phyloP scores from a whole-genome alignment of 768 basidiomycete species.

The Kondoa subrosea region DNA sequence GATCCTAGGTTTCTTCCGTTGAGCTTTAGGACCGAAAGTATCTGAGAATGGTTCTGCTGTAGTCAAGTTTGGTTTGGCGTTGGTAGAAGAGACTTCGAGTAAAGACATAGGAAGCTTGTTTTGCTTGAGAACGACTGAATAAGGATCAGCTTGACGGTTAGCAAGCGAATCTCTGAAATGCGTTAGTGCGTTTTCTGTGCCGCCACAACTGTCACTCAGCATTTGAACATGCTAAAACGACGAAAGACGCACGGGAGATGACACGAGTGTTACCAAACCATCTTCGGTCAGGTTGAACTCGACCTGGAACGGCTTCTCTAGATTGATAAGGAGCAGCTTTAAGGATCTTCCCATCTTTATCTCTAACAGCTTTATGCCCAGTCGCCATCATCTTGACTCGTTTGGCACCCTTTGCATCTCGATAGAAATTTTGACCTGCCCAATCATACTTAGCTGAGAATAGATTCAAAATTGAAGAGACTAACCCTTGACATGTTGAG shows the following conservation, averaged over 20 bases:
- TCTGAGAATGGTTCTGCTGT: constrained; percentile 88
- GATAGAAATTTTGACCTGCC: constrained; percentile 86
- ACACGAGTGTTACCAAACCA: constrained; percentile 99
- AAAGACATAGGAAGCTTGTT: constrained; percentile 97
- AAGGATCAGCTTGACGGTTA: constrained; percentile 76
- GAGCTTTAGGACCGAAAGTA: constrained; percentile 90
- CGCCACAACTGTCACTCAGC: neutral
- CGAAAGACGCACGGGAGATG: constrained; percentile 45
- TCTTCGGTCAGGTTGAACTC: constrained; percentile 83
- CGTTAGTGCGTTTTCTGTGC: constrained; percentile 59
- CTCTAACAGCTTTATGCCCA: constrained; percentile 54
- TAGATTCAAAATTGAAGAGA: neutral
- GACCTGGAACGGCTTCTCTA: constrained; percentile 72
- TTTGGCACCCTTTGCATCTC: constrained; percentile 60
- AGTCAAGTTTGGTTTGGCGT: constrained; percentile 79
- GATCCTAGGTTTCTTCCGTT: constrained; percentile 71
- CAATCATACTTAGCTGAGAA: neutral
- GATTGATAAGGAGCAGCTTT: constrained; percentile 92
- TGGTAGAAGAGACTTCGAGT: constrained; percentile 58
- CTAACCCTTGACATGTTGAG: constrained; percentile 1
- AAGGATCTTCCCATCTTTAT: constrained; percentile 79
- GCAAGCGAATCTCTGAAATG: constrained; percentile 84
- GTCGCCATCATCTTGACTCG: constrained; percentile 84
- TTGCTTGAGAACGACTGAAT: constrained; percentile 76
- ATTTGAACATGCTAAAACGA: neutral